Evolutionary conservation across 352 stramenopile species (phyloP), one percentile per base, ranked within the genome.

Genomic region (Phytophthora multivora): DNA sequence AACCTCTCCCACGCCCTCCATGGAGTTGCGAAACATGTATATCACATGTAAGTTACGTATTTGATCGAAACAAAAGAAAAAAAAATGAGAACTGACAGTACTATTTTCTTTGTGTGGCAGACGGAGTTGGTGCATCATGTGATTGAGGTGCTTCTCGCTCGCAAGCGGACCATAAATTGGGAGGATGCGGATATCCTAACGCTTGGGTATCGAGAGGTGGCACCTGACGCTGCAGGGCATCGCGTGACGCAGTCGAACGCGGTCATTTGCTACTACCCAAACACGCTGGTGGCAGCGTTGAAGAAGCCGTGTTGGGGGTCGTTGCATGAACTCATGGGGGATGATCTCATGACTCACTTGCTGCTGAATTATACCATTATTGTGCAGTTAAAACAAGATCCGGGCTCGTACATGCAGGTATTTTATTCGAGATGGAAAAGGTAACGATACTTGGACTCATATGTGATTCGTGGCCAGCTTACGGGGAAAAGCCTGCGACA

Each of bases 241-340:
- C 80, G 61, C 12, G 58, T 91, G 9, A 58, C 71, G 35, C 73
- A 80, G 39, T 84, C 77, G 31, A 88, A 92, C 35, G 67, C 59
- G 19, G 63, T 94, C 41, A 74, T 91, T 66, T 90, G 79, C 61
- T 86, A 84, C 49, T 88, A 83, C 45, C 85, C 85, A 5, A 94
- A 94, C 62, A 90, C 83, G 1, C 62, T 92, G 4, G 83, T 94
- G 30, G 74, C 62, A 23, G 45, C 69, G 11, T 53, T 92, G 16
- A 89, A 92, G 65, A 72, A 79, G n/a, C 58, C 67, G 26, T 38
- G 67, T 3, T 94, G 85, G 85, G 51, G 62, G 25, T 33, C 36
- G 3, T 63, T 92, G 11, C 85, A 94, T 13, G 10, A 65, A 6
- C 38, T 80, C 18, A 82, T 91, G 40, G 85, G 85, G 0, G 83